Evolutionary conservation across 2,329 filamentous ascomycete species (phyloP), one percentile per base, ranked within the genome.

Genomic region (Trichophyton verrucosum): DNA sequence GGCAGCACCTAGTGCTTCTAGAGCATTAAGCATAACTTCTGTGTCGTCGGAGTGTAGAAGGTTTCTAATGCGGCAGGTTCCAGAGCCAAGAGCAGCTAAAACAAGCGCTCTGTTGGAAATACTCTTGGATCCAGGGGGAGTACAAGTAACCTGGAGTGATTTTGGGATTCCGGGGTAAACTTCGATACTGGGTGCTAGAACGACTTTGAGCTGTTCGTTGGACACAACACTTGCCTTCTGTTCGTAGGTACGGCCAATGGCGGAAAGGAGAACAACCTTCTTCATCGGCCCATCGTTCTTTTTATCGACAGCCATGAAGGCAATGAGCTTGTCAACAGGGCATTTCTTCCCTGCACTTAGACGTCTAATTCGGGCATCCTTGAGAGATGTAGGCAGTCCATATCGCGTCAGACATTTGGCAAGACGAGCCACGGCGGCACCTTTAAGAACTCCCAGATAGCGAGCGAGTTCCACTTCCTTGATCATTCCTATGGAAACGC

Each of bases 231-330:
- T 96, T 30, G 94, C 94, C 72, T 87, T 88, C 60, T 85, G 87
- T 76, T 99, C 94, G 69, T 92, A 77, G 0, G 91, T 95, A 68
- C 86, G 84, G 61, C 94, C 94, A 70, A 99, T 95, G 11, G 88
- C 88, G 0, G 91, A 91, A 9, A 99, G 80, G 6, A 99, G 82
- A 5, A 96, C 92, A 64, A 99, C 88, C 76, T 96, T 97, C 80
- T 99, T 99, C 74, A 92, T 91, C 62, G 83, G 83, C 1, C 94
- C 94, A 51, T 95, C 88, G 66, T 99, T 99, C 80, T 99, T 99
- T 82, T 99, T 99, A 76, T 99, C 94, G 7, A 99, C 87, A 0
- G 88, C 91, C 94, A 99, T 99, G 72, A 95, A 95, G 66, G 87
- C 82, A 61, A 99, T 81, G 58, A 99, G 76, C 40, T 88, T 82